Conservation (phyloP, 345 rosid genomes). For the Populus pruinosa region DNA sequence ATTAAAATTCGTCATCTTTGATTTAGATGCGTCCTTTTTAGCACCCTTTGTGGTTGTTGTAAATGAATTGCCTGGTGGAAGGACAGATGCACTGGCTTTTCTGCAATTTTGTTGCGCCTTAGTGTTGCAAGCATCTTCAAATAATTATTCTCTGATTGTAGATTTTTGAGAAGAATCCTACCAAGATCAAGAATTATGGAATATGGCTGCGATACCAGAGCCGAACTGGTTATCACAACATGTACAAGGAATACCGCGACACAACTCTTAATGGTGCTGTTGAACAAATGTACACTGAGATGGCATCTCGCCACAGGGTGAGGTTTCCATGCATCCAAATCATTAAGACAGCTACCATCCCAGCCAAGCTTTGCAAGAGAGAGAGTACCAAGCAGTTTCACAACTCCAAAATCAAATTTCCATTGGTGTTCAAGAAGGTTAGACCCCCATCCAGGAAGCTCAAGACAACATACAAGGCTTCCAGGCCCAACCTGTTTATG, state of each 20-base stretch:
- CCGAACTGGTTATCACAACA: conserved; percentile 63
- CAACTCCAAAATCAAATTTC: conserved; percentile 62
- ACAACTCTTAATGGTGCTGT: conserved; percentile 58
- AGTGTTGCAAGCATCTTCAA: not conserved
- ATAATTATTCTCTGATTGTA: conserved; percentile 6
- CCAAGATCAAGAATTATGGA: conserved; percentile 54
- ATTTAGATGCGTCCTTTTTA: too few species aligned
- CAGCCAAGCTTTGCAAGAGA: conserved; percentile 65
- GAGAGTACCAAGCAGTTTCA: conserved; percentile 64
- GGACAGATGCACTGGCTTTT: too few species aligned
- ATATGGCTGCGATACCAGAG: conserved; percentile 63
- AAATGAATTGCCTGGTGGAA: not conserved
- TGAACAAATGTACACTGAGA: conserved; percentile 67
- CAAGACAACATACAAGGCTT: conserved; percentile 66
- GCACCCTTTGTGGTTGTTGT: not conserved
- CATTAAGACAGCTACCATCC: conserved; percentile 63
- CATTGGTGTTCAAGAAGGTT: conserved; percentile 59
- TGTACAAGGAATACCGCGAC: conserved; percentile 67
- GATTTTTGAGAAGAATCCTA: conserved; percentile 66
- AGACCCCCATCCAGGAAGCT: conserved; percentile 61
- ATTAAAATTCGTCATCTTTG: not conserved
- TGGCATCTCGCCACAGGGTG: conserved; percentile 68
- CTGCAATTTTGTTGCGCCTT: too few species aligned
- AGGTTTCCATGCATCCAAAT: conserved; percentile 67
- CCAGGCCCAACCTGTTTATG: conserved; percentile 64